Evolutionary conservation across 768 basidiomycete genomes (phyloP).

Genomic region (Leucocoprinus birnbaumii): DNA sequence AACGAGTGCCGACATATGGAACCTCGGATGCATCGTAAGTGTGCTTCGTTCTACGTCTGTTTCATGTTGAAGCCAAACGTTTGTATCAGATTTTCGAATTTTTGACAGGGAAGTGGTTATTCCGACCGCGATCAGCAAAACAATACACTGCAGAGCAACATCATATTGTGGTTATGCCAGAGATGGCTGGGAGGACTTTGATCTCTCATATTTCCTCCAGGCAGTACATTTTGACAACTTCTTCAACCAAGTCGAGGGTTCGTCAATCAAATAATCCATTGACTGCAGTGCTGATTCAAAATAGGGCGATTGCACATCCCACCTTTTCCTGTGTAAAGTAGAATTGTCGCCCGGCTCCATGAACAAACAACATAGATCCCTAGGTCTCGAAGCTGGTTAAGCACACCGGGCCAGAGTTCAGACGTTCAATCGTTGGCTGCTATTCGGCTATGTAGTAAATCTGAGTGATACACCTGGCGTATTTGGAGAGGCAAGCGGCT

Average conservation of each 20-base stretch:
- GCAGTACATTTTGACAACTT: not conserved
- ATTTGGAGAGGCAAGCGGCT: too few species aligned
- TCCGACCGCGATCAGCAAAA: not conserved
- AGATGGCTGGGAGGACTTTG: not conserved
- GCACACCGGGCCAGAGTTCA: too few species aligned
- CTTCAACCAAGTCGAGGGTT: not conserved
- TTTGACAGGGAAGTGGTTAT: slow-evolving; percentile 11
- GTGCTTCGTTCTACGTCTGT: not conserved
- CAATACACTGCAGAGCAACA: not conserved
- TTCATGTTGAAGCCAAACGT: not conserved
- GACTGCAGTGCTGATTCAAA: not conserved
- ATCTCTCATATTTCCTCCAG: not conserved
- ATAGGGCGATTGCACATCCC: not conserved
- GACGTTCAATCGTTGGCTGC: too few species aligned
- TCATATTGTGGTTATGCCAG: not conserved
- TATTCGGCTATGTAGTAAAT: too few species aligned
- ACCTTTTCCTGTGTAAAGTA: too few species aligned
- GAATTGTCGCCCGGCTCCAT: too few species aligned
- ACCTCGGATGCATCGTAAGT: slow-evolving; percentile 67
- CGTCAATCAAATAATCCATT: not conserved
- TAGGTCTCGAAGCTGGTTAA: too few species aligned
- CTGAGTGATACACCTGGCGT: too few species aligned
- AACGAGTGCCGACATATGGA: slow-evolving; percentile 80
- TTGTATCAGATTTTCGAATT: slow-evolving; percentile 17
- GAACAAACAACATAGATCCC: too few species aligned